A percentile compares a stretch with the other conserved stretches of the same genome.
phyloP scores from a whole-genome alignment of 352 stramenopile species.

The Phytopythium cucurbitacearum region DNA sequence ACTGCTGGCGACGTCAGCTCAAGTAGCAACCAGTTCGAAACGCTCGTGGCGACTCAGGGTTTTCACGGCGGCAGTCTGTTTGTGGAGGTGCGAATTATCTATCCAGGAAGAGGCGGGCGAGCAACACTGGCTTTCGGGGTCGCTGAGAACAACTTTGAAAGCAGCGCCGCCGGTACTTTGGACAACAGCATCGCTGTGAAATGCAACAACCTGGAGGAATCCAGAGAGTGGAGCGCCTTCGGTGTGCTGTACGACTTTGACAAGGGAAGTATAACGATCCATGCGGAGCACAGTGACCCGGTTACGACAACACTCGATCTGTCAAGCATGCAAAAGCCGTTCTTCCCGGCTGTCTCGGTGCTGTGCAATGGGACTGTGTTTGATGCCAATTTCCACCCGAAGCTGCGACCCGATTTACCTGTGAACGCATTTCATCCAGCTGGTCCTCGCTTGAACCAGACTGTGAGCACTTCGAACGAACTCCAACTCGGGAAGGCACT shows the following conservation, averaged over 20 bases:
- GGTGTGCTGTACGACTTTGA: slow-evolving; percentile 80
- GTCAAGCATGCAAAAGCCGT: slow-evolving; percentile 20
- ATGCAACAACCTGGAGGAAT: slow-evolving; percentile 30
- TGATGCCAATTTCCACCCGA: slow-evolving; percentile 65
- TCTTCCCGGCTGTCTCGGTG: slow-evolving; percentile 53
- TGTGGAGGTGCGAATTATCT: slow-evolving; percentile 53
- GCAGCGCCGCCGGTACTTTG: slow-evolving; percentile 7
- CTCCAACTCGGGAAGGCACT: slow-evolving; percentile 69
- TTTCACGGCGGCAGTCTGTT: slow-evolving; percentile 55
- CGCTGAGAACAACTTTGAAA: slow-evolving; percentile 29
- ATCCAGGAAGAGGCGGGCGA: slow-evolving; percentile 37
- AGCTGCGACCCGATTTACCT: slow-evolving; percentile 46
- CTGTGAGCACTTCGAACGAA: slow-evolving; percentile 46
- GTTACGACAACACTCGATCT: slow-evolving; percentile 29
- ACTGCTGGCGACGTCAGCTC: slow-evolving; percentile 47
- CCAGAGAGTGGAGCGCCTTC: slow-evolving; percentile 35
- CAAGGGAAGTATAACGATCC: slow-evolving; percentile 49
- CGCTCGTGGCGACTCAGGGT: slow-evolving; percentile 41
- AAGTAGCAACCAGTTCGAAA: slow-evolving; percentile 48
- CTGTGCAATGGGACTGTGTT: slow-evolving; percentile 72
- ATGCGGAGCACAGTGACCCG: slow-evolving; percentile 41
- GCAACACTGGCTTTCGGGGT: slow-evolving; percentile 53
- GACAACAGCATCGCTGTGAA: slow-evolving; percentile 29
- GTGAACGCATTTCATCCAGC: slow-evolving; percentile 24
- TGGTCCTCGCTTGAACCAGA: slow-evolving; percentile 33